Evolutionary conservation across 2,329 filamentous ascomycete species (phyloP).

Genomic region (Pyrenochaeta sp.): DNA sequence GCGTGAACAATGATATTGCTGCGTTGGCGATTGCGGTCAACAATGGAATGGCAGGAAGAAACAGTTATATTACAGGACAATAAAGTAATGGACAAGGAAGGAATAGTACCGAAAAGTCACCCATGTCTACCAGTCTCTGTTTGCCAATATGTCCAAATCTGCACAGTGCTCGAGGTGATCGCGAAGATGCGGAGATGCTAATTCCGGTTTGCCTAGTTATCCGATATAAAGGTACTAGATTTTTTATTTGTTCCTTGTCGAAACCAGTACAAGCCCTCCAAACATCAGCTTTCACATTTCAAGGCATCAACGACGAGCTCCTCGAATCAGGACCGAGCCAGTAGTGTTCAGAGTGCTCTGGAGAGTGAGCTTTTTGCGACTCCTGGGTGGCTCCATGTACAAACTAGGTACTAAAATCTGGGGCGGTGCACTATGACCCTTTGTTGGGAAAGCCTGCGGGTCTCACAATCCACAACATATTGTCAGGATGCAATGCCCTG

Average conservation of each 20-base stretch:
- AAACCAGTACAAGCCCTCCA: no score
- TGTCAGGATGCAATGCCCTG: slow-evolving; percentile 1
- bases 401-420: not conserved
- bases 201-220: no score
- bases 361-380: not conserved
- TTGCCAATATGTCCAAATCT: no score
- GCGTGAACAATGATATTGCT: slow-evolving; percentile 37
- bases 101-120: not conserved
- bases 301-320: no score
- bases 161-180: no score
- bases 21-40: slow-evolving; percentile 49
- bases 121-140: no score
- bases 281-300: no score
- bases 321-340: no score
- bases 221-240: no score
- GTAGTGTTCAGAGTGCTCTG: not conserved
- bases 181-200: no score
- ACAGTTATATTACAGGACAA: slow-evolving; percentile 32
- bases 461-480: not conserved
- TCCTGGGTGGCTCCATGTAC: not conserved
- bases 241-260: no score
- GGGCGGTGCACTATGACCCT: not conserved
- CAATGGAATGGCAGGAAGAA: slow-evolving; percentile 42
- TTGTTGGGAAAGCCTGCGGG: not conserved
- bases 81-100: not conserved